Percentiles rank a stretch among this genome's conserved stretches.
Conservation (phyloP, 768 basidiomycete genomes). For the Dentipellis fragilis region DNA sequence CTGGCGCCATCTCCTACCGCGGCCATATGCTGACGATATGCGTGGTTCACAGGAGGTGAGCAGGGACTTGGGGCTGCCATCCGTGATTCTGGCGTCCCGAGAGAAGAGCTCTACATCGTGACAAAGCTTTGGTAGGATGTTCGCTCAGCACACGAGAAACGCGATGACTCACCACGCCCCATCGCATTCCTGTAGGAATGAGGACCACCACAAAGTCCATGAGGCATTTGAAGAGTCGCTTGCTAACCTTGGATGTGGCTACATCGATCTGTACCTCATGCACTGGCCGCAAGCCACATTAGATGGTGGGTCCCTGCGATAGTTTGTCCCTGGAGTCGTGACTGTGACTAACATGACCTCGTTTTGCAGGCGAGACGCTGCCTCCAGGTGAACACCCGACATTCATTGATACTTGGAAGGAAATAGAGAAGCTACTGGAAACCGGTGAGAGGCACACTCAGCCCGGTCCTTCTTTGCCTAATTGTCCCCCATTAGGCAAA, state of each 20-base stretch:
- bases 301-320: background rate
- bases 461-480: background rate
- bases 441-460: slow-evolving; percentile 14
- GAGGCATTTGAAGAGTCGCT: slow-evolving; percentile 23
- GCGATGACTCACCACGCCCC: background rate
- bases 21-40: background rate
- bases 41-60: slow-evolving; percentile 29
- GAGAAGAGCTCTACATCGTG: slow-evolving; percentile 36
- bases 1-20: no score
- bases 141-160: background rate
- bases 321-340: background rate
- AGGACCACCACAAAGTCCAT: slow-evolving; percentile 19
- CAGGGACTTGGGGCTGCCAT: slow-evolving; percentile 35
- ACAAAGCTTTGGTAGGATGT: slow-evolving; percentile 34
- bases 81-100: slow-evolving; percentile 34
- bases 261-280: slow-evolving; percentile 30
- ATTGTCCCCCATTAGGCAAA: slow-evolving; percentile 16
- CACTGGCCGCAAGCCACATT: slow-evolving; percentile 25
- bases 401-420: slow-evolving; percentile 24
- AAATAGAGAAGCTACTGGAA: slow-evolving; percentile 24
- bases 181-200: background rate
- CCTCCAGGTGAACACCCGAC: slow-evolving; percentile 39
- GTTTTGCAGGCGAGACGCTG: slow-evolving; percentile 17
- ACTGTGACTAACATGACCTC: background rate
- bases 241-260: slow-evolving; percentile 20